Conservation (phyloP, 179 eudicot genomes). For the Silene noctiflora region DNA sequence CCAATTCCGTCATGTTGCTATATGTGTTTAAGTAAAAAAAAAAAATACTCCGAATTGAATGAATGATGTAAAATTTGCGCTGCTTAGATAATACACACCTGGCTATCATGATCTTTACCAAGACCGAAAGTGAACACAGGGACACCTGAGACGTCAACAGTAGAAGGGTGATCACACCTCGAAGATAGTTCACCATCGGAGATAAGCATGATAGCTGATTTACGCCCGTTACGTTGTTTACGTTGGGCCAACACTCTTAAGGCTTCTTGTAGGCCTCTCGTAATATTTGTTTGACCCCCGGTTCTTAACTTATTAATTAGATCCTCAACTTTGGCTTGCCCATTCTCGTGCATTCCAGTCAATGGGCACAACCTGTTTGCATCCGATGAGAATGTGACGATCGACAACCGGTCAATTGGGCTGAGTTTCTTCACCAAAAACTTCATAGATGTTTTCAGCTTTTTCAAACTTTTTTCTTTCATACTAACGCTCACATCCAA, state of each 20-base stretch:
- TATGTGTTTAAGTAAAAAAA: too few relatives aligned
- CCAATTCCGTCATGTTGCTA: too few relatives aligned
- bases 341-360: neutral
- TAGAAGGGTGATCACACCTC: neutral
- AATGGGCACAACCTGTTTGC: neutral
- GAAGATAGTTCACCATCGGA: neutral
- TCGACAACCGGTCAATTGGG: constrained; percentile 2
- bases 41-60: too few relatives aligned
- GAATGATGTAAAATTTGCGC: too few relatives aligned
- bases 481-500: constrained; percentile 19
- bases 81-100: neutral
- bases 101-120: neutral
- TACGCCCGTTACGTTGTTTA: neutral
- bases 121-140: constrained; percentile 13
- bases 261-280: constrained; percentile 5
- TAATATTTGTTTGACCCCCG: neutral
- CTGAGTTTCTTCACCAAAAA: constrained; percentile 9
- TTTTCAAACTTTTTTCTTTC: neutral
- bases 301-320: neutral
- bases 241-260: neutral
- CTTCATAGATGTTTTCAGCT: constrained; percentile 1
- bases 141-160: neutral
- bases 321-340: neutral
- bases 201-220: constrained; percentile 19
- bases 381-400: neutral